Evolutionary conservation across 176 grass and related monocot species (phyloP).

Genomic region (Lolium multiflorum): DNA sequence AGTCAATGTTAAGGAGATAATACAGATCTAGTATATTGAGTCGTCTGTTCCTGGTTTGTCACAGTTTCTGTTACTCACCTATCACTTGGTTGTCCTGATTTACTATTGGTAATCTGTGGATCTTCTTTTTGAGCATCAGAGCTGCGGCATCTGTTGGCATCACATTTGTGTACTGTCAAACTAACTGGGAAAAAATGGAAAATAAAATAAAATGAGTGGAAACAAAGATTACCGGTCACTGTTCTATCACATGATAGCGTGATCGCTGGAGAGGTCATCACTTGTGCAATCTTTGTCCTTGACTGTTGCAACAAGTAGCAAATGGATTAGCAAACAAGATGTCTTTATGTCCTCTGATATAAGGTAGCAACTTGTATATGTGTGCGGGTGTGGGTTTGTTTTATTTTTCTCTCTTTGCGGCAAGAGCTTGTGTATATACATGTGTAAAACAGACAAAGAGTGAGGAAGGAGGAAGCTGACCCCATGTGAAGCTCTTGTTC

Average conservation of each 20-base stretch:
- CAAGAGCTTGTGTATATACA: too few species aligned
- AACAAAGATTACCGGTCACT: slow-evolving; percentile 68
- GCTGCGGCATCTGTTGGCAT: slow-evolving; percentile 83
- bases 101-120: slow-evolving; percentile 85
- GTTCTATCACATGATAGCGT: slow-evolving; percentile 76
- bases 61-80: slow-evolving; percentile 55
- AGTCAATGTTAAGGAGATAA: slow-evolving; percentile 27
- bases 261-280: slow-evolving; percentile 92
- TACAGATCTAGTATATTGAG: slow-evolving; percentile 19
- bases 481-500: slow-evolving; percentile 62
- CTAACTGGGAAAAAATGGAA: slow-evolving; percentile 5
- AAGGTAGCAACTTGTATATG: neutral
- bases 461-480: slow-evolving; percentile 43
- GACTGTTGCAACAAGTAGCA: slow-evolving; percentile 54
- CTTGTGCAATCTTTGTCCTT: slow-evolving; percentile 60
- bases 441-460: neutral
- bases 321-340: slow-evolving; percentile 30
- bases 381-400: neutral
- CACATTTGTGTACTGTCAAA: slow-evolving; percentile 18
- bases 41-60: neutral
- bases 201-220: neutral
- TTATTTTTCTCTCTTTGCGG: neutral
- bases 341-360: neutral
- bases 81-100: slow-evolving; percentile 78
- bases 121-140: slow-evolving; percentile 89